Evolutionary conservation across 1,284 basidiomycete genomes (phyloP).

Genomic region (Ganoderma sinense): DNA sequence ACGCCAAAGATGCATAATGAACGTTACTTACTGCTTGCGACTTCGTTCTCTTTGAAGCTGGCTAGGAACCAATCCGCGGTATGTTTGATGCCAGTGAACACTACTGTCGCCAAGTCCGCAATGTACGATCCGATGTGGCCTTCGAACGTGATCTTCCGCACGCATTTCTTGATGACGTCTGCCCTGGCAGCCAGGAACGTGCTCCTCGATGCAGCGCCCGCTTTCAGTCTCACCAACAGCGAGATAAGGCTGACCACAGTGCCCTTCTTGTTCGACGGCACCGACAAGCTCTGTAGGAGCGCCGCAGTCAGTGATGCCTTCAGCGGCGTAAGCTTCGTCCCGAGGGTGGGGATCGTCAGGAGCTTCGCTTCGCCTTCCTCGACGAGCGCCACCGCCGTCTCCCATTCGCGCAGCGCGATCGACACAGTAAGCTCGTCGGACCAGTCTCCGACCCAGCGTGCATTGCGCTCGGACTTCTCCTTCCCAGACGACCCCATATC

Average conservation of each 20-base stretch:
- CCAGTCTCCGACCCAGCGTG: slow-evolving; percentile 89
- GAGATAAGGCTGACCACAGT: slow-evolving; percentile 76
- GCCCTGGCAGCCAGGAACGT: slow-evolving; percentile 86
- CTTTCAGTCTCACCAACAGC: slow-evolving; percentile 78
- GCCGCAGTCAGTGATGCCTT: slow-evolving; percentile 76
- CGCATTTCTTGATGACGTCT: slow-evolving; percentile 77
- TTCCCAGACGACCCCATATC: slow-evolving; percentile 65
- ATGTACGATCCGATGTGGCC: slow-evolving; percentile 88
- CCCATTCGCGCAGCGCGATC: slow-evolving; percentile 91
- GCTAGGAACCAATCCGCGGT: slow-evolving; percentile 98
- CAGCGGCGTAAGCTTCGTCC: slow-evolving; percentile 71
- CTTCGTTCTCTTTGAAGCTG: slow-evolving; percentile 94
- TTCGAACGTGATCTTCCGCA: slow-evolving; percentile 90
- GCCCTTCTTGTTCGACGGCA: slow-evolving; percentile 82
- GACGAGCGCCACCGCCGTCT: slow-evolving; percentile 83
- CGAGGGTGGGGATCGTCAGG: slow-evolving; percentile 59
- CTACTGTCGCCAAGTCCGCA: slow-evolving; percentile 82
- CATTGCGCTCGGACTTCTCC: slow-evolving; percentile 79
- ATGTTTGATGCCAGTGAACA: slow-evolving; percentile 92
- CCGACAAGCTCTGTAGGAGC: slow-evolving; percentile 78
- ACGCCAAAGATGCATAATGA: background rate
- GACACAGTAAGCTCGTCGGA: slow-evolving; percentile 92
- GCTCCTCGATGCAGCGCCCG: slow-evolving; percentile 81
- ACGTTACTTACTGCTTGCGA: slow-evolving; percentile 80
- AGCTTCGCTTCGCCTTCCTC: slow-evolving; percentile 82